Evolutionary conservation across 352 stramenopile species (phyloP), one percentile per base, ranked within the genome.

Genomic region (Saprolegnia parasitica): DNA sequence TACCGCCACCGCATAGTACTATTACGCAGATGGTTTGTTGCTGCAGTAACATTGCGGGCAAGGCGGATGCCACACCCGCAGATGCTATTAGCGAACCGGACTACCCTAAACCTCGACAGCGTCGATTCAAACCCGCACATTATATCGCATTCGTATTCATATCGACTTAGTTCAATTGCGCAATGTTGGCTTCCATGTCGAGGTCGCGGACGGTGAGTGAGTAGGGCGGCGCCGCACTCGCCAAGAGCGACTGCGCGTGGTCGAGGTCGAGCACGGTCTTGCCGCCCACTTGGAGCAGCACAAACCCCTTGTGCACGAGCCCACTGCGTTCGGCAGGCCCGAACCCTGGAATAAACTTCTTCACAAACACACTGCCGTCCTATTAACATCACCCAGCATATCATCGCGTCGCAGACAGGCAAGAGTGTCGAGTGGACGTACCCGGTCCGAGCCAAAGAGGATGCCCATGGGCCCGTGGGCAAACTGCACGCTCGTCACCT

Each of bases 141-240:
- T 35, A 5, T 49, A 49, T 49, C 1, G 42, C 10, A n/a, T n/a
- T n/a, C n/a, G n/a, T n/a, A n/a, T n/a, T n/a, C n/a, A n/a, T n/a
- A n/a, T n/a, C n/a, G n/a, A n/a, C n/a, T n/a, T n/a, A 9, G 64
- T 70, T 62, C 20, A 70, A 39, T 32, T 62, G n/a, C 10, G 50
- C 20, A n/a, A 70, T 26, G 15, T 16, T 62, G 24, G 18, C 5
- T 49, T 94, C 86, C 68, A 94, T 72, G 65, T 92, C 86, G 20
- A 94, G 67, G 72, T 94, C 84, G 52, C 86, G 84, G 61, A 94
- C 74, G 40, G 86, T 92, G 61, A 94, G 70, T 13, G 82, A 80
- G 67, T 83, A 89, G 23, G 71, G 72, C n/a, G 67, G 52, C 32
- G n/a, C 21, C 45, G 40, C 71, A 32, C 86, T 79, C 20, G 77